Conservation (phyloP, 345 rosid species). For the Linum lewisii region DNA sequence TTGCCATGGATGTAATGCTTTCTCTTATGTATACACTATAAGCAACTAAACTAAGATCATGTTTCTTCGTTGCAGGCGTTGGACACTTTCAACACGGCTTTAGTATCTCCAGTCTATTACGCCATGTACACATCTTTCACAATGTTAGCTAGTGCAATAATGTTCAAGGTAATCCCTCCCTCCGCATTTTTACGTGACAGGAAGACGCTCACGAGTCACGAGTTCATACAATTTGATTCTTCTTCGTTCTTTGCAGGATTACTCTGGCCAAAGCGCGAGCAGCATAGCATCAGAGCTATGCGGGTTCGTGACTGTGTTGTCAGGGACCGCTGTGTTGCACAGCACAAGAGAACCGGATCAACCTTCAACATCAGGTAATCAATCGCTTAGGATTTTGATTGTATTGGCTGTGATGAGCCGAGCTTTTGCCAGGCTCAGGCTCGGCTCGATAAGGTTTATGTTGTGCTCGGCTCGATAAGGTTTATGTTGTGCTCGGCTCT, state of each 20-base stretch:
- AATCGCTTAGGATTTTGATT: no score
- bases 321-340: slow-evolving; percentile 63
- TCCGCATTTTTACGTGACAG: background rate
- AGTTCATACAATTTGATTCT: background rate
- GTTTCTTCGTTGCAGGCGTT: slow-evolving; percentile 51
- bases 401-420: no score
- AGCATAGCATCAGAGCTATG: slow-evolving; percentile 63
- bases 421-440: no score
- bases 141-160: slow-evolving; percentile 67
- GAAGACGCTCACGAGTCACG: no score
- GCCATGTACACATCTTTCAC: slow-evolving; percentile 73
- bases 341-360: slow-evolving; percentile 61
- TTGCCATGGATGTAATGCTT: no score
- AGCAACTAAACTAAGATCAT: slow-evolving; percentile 8
- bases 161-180: slow-evolving; percentile 53
- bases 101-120: slow-evolving; percentile 71
- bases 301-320: slow-evolving; percentile 63
- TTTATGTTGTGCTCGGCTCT: no score
- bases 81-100: slow-evolving; percentile 65
- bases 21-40: background rate
- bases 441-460: no score
- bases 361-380: slow-evolving; percentile 54
- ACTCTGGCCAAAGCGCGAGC: slow-evolving; percentile 70
- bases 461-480: no score
- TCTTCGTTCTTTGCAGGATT: slow-evolving; percentile 43